Conservation (phyloP, 2,329 filamentous ascomycete species). For the Arthrobotrys entomopaga region DNA sequence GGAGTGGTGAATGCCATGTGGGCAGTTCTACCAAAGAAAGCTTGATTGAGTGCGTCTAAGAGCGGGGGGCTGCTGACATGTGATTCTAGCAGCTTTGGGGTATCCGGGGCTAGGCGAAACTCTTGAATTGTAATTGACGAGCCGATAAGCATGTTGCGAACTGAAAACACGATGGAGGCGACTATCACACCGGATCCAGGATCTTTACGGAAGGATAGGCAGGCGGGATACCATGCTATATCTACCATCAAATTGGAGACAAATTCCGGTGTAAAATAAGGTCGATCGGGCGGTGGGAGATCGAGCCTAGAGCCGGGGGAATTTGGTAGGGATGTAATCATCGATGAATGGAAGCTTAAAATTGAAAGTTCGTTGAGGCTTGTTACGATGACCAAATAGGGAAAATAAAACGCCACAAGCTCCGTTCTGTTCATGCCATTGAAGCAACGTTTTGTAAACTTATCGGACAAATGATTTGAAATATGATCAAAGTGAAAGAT, state of each 20-base stretch:
- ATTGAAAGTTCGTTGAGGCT: conserved; percentile 34
- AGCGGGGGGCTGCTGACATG: conserved; percentile 32
- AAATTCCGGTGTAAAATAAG: conserved; percentile 16
- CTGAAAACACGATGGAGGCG: conserved; percentile 32
- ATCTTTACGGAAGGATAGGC: conserved; percentile 37
- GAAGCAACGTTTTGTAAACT: conserved; percentile 29
- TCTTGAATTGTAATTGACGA: conserved; percentile 55
- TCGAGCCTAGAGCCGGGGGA: background rate
- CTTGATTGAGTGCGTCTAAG: conserved; percentile 43
- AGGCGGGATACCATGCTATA: conserved; percentile 34
- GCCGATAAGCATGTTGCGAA: conserved; percentile 34
- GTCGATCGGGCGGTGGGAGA: conserved; percentile 1
- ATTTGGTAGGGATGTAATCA: background rate
- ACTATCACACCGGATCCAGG: conserved; percentile 17
- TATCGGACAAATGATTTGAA: conserved; percentile 25
- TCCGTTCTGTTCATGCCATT: conserved; percentile 28
- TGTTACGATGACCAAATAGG: conserved; percentile 38
- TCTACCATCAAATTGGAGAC: conserved; percentile 29
- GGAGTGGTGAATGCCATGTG: conserved; percentile 63
- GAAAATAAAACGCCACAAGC: conserved; percentile 36
- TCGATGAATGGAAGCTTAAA: conserved; percentile 29
- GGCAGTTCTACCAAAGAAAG: conserved; percentile 52
- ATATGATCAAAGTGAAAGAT: conserved; percentile 33
- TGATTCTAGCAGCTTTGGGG: conserved; percentile 21
- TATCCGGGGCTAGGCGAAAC: conserved; percentile 58